Percentiles rank a stretch among this genome's conserved stretches.
phyloP scores from a whole-genome alignment of 345 rosid species.

The Populus ilicifolia region DNA sequence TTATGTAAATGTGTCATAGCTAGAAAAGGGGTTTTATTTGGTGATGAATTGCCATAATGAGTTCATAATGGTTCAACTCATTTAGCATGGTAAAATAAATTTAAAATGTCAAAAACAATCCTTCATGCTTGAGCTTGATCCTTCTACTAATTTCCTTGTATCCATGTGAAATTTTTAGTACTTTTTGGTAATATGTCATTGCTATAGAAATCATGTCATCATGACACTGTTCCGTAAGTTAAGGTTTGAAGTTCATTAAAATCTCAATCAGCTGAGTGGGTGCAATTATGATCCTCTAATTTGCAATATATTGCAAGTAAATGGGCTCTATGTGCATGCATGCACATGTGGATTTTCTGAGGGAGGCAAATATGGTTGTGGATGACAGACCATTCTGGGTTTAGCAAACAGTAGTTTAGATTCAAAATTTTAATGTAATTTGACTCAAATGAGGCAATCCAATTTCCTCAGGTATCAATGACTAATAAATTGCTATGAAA shows the following conservation, averaged over 20 bases:
- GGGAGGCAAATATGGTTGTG: background rate
- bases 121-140: background rate
- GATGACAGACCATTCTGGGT: background rate
- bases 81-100: background rate
- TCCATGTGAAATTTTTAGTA: background rate
- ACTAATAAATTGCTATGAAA: background rate
- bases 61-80: background rate
- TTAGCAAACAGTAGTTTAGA: background rate
- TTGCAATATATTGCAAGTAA: background rate
- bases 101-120: background rate
- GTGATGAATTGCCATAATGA: background rate
- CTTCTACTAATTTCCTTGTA: background rate
- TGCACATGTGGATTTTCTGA: background rate
- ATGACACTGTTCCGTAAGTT: background rate
- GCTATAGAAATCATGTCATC: background rate
- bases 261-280: background rate
- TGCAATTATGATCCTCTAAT: background rate
- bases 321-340: background rate
- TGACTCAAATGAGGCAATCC: background rate
- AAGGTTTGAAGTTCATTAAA: background rate
- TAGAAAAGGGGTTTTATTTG: background rate
- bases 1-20: background rate
- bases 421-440: background rate
- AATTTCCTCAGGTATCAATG: background rate
- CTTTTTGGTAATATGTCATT: background rate